Conservation (phyloP, 768 basidiomycete species). For the Serpula lacrymans region DNA sequence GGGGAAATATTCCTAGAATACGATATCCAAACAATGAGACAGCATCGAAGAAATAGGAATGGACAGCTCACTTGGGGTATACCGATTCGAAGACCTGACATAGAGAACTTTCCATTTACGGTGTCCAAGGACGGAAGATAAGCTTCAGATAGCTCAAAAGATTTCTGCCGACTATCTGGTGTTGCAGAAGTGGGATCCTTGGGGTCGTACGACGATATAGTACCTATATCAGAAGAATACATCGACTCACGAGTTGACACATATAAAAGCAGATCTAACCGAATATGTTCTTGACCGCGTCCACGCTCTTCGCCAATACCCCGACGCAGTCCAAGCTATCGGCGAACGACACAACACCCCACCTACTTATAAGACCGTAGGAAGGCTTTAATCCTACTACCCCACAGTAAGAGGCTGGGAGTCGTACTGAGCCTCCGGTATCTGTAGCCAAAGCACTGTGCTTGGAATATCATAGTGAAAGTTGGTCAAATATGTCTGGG, state of each 20-base stretch:
- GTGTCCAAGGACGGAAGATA: slow-evolving; percentile 1
- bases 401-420: slow-evolving; percentile 94
- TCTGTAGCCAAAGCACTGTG: slow-evolving; percentile 87
- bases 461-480: slow-evolving; percentile 1
- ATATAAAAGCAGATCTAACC: slow-evolving; percentile 49
- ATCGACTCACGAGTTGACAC: not conserved
- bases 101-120: slow-evolving; percentile 7
- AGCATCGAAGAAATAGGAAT: not conserved
- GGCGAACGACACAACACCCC: slow-evolving; percentile 91
- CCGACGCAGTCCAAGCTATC: slow-evolving; percentile 96
- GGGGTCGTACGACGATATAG: slow-evolving; percentile 47
- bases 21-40: not conserved
- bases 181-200: slow-evolving; percentile 75
- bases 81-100: slow-evolving; percentile 65
- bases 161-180: slow-evolving; percentile 30
- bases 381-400: slow-evolving; percentile 92
- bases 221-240: slow-evolving; percentile 20
- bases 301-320: slow-evolving; percentile 58
- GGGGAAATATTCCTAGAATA: slow-evolving; percentile 74
- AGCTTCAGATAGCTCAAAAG: slow-evolving; percentile 1
- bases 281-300: slow-evolving; percentile 52
- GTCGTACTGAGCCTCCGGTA: slow-evolving; percentile 89
- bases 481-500: not conserved
- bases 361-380: slow-evolving; percentile 89
- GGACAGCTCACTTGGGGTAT: slow-evolving; percentile 57